Conservation (phyloP, 192 early-diverging fungal species). For the Powellomyces hirtus region DNA sequence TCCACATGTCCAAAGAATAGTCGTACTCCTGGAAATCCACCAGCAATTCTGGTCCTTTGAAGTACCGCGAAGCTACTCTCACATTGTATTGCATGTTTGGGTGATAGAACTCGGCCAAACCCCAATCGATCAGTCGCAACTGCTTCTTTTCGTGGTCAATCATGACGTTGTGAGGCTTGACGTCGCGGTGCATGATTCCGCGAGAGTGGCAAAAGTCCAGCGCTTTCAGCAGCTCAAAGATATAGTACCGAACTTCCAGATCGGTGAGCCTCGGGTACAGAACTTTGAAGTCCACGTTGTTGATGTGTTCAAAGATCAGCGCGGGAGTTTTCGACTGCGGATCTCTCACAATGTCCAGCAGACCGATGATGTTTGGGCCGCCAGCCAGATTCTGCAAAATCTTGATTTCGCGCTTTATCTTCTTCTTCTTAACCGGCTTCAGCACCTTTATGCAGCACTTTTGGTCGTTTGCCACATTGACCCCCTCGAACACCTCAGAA, state of each 20-base stretch:
- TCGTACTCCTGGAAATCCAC: constrained; percentile 99
- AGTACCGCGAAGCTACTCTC: constrained; percentile 96
- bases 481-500: constrained; percentile 99
- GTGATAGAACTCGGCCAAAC: constrained; percentile 98
- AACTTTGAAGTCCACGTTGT: constrained; percentile 97
- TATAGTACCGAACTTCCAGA: constrained; percentile 95
- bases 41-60: constrained; percentile 97
- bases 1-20: constrained; percentile 99
- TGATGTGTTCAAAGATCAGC: constrained; percentile 94
- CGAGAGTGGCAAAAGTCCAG: constrained; percentile 97
- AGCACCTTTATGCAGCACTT: constrained; percentile 99
- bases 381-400: constrained; percentile 97
- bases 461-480: constrained; percentile 80
- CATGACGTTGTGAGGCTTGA: constrained; percentile 99
- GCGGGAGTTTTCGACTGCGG: constrained; percentile 95
- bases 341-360: constrained; percentile 94
- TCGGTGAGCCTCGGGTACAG: constrained; percentile 94
- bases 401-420: constrained; percentile 99
- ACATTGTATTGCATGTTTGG: constrained; percentile 97
- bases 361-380: constrained; percentile 87
- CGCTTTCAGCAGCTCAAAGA: constrained; percentile 94
- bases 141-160: constrained; percentile 96
- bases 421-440: constrained; percentile 99
- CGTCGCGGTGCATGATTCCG: constrained; percentile 99
- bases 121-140: constrained; percentile 98